A percentile compares a stretch with the other conserved stretches of the same genome.
phyloP scores from a whole-genome alignment of 495 filamentous ascomycete species.

The Cercophora sp. region DNA sequence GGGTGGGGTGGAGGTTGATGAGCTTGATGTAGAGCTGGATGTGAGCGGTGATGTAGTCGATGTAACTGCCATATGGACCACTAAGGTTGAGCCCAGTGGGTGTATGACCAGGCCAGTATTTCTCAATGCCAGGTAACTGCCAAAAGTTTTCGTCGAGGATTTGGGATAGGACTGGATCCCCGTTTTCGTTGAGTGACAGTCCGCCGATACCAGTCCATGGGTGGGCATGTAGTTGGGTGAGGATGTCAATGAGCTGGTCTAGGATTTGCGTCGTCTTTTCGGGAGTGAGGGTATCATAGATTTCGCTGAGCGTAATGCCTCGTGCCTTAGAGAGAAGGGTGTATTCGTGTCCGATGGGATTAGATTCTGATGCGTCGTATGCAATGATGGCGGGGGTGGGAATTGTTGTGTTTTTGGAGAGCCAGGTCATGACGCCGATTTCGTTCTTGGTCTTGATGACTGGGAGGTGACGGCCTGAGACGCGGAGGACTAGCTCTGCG shows the following conservation, averaged over 20 bases:
- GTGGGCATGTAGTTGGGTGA: conserved; percentile 28
- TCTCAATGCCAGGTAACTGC: conserved; percentile 23
- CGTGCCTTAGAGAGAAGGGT: conserved; percentile 24
- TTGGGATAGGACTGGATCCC: conserved; percentile 10
- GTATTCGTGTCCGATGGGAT: conserved; percentile 32
- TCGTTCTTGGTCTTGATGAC: conserved; percentile 37
- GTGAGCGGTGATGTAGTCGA: conserved; percentile 19
- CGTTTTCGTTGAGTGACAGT: conserved; percentile 5
- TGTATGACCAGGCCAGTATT: conserved; percentile 17
- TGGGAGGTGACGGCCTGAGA: conserved; percentile 31
- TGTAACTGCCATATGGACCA: conserved; percentile 20
- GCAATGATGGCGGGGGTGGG: conserved; percentile 26
- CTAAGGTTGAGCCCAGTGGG: not conserved
- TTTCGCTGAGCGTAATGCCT: conserved; percentile 24
- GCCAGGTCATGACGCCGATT: conserved; percentile 31
- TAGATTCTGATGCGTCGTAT: conserved; percentile 25
- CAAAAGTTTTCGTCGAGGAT: conserved; percentile 33
- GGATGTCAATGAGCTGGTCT: conserved; percentile 27
- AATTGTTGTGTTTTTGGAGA: conserved; percentile 26
- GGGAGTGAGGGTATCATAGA: conserved; percentile 24
- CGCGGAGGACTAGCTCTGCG: conserved; percentile 27
- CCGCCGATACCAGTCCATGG: conserved; percentile 23
- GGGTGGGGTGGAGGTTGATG: conserved; percentile 22
- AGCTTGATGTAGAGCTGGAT: conserved; percentile 19
- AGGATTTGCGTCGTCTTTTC: conserved; percentile 17